Evolutionary conservation across 495 filamentous ascomycete genomes (phyloP).

Genomic region (Halenospora varia): DNA sequence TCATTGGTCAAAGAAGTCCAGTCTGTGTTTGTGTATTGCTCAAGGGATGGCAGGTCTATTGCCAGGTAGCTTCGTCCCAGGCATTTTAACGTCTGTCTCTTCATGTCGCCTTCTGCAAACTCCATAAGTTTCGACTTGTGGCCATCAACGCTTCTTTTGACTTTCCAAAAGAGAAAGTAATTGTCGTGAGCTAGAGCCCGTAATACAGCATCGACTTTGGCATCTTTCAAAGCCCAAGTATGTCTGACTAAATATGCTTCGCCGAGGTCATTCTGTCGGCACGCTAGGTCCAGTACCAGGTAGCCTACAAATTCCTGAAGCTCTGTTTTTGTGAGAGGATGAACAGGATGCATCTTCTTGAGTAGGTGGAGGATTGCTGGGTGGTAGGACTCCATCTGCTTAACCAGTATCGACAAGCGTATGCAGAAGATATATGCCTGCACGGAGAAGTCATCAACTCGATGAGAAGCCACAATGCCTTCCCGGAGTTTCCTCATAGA

Average conservation of each 20-base stretch:
- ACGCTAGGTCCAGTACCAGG: constrained; percentile 82
- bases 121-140: constrained; percentile 74
- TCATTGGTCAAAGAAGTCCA: constrained; percentile 66
- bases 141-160: constrained; percentile 68
- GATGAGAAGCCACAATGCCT: constrained; percentile 70
- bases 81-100: constrained; percentile 72
- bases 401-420: constrained; percentile 71
- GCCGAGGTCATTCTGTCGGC: constrained; percentile 70
- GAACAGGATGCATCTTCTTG: constrained; percentile 57
- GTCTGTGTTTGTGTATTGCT: constrained; percentile 49
- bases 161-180: constrained; percentile 72
- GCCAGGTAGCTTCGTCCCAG: constrained; percentile 77
- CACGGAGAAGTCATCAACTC: constrained; percentile 63
- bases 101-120: constrained; percentile 66
- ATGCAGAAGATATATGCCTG: constrained; percentile 78
- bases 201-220: constrained; percentile 62
- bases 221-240: constrained; percentile 52
- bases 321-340: constrained; percentile 62
- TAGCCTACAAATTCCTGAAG: constrained; percentile 75
- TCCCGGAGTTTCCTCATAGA: constrained; percentile 92
- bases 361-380: constrained; percentile 81
- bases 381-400: constrained; percentile 82
- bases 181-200: constrained; percentile 72
- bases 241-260: constrained; percentile 63
- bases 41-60: constrained; percentile 61